Evolutionary conservation across 2,329 filamentous ascomycete genomes (phyloP).

Genomic region (Aquanectria penicillioides): DNA sequence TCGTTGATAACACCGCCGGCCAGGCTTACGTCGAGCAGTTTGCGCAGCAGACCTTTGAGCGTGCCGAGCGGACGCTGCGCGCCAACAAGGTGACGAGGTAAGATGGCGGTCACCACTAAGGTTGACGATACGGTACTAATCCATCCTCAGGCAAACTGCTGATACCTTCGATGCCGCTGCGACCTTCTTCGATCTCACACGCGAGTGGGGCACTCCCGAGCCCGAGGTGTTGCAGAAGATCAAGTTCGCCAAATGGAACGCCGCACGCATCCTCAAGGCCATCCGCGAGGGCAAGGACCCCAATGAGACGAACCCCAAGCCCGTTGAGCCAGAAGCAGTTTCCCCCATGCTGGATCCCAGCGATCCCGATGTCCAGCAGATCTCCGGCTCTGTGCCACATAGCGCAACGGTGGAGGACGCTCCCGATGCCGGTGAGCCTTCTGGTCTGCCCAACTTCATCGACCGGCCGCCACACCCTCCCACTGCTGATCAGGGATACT

Average conservation of each 20-base stretch:
- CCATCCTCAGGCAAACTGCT: constrained; percentile 78
- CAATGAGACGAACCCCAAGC: constrained; percentile 86
- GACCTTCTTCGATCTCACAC: constrained; percentile 89
- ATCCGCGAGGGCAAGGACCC: constrained; percentile 92
- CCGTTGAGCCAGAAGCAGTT: constrained; percentile 55
- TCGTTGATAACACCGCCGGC: constrained; percentile 85
- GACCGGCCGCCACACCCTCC: constrained; percentile 39
- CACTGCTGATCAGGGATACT: constrained; percentile 44
- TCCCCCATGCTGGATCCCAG: constrained; percentile 65
- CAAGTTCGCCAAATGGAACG: constrained; percentile 97
- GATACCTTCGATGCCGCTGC: constrained; percentile 93
- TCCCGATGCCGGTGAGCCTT: constrained; percentile 54
- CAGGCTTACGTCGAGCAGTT: constrained; percentile 96
- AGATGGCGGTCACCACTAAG: not conserved
- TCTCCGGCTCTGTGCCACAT: constrained; percentile 48
- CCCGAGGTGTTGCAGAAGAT: constrained; percentile 84
- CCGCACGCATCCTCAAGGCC: constrained; percentile 88
- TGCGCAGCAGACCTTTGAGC: constrained; percentile 84
- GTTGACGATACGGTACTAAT: not conserved
- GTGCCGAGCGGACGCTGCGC: constrained; percentile 83
- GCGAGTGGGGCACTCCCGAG: constrained; percentile 83
- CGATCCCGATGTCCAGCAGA: constrained; percentile 71
- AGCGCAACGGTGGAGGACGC: constrained; percentile 64
- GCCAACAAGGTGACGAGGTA: constrained; percentile 86
- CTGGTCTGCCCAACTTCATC: constrained; percentile 40